Evolutionary conservation across 108 stramenopile genomes (phyloP).

Genomic region (Mayamaea pseudoterrestris): DNA sequence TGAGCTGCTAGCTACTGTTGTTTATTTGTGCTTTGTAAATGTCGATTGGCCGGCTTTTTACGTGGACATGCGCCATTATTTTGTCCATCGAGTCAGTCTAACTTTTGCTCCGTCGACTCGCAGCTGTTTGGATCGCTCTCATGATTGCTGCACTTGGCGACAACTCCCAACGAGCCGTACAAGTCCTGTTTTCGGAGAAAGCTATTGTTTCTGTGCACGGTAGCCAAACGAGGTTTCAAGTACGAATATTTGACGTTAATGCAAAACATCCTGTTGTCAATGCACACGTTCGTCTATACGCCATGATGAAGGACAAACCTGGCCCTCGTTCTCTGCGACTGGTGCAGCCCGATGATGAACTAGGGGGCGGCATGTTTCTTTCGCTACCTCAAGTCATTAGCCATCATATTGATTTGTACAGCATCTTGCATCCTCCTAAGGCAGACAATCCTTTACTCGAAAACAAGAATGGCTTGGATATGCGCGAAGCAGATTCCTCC

Average conservation of each 20-base stretch:
- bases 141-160: too few relatives aligned
- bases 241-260: slow-evolving; percentile 60
- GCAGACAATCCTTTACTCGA: slow-evolving; percentile 5
- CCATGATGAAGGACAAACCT: slow-evolving; percentile 26
- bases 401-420: slow-evolving; percentile 52
- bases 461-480: slow-evolving; percentile 18
- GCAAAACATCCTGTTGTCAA: slow-evolving; percentile 59
- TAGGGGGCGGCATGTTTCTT: slow-evolving; percentile 33
- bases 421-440: slow-evolving; percentile 15
- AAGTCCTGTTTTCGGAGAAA: slow-evolving; percentile 66
- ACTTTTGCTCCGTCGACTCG: too few relatives aligned
- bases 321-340: slow-evolving; percentile 34
- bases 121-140: too few relatives aligned
- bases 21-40: slow-evolving; percentile 48
- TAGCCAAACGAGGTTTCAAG: slow-evolving; percentile 8
- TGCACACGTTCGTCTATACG: slow-evolving; percentile 74
- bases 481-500: slow-evolving; percentile 31
- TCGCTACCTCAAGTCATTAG: slow-evolving; percentile 29
- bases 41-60: slow-evolving; percentile 38
- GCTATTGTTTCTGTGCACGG: slow-evolving; percentile 38
- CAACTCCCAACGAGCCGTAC: slow-evolving; percentile 45
- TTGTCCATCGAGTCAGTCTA: too few relatives aligned
- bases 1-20: slow-evolving; percentile 56
- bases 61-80: too few relatives aligned
- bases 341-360: slow-evolving; percentile 52